Evolutionary conservation across 1,139 yeast species (phyloP).

Genomic region (Suhomyces guaymorum): DNA sequence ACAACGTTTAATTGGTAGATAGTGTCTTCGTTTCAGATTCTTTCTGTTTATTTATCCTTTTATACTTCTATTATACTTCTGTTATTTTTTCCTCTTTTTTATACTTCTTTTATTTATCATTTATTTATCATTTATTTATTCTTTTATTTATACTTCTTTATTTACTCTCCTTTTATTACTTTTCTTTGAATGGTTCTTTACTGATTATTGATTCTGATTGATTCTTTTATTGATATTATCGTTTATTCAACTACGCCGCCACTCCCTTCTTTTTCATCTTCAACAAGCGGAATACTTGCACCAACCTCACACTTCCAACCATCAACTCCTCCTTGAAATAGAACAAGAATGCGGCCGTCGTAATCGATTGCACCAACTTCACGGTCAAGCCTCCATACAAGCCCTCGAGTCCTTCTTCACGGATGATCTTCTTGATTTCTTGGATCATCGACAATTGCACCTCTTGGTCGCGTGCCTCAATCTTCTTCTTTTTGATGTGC

Average conservation of each 20-base stretch:
- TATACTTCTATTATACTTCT: no score
- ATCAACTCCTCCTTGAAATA: constrained; percentile 87
- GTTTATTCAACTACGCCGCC: constrained; percentile 1
- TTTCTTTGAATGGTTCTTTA: no score
- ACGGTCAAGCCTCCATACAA: constrained; percentile 81
- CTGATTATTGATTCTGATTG: no score
- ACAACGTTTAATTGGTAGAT: no score
- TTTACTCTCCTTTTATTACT: no score
- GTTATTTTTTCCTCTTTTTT: no score
- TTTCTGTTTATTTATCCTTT: no score
- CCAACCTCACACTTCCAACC: constrained; percentile 47
- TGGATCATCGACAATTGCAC: constrained; percentile 42
- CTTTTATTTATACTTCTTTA: no score
- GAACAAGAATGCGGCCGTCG: constrained; percentile 88
- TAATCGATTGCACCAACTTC: constrained; percentile 78
- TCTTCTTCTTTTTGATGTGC: constrained; percentile 59
- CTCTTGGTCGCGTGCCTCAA: constrained; percentile 21
- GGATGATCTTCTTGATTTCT: constrained; percentile 53
- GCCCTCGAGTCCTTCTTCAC: constrained; percentile 71
- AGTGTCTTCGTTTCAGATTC: no score
- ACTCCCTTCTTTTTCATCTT: constrained; percentile 23
- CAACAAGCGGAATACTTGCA: constrained; percentile 38
- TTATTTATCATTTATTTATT: no score
- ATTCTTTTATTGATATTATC: no score
- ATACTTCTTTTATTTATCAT: no score